Evolutionary conservation across 2,329 filamentous ascomycete genomes (phyloP), one percentile per base, ranked within the genome.

Genomic region (Aaosphaeria arxii): DNA sequence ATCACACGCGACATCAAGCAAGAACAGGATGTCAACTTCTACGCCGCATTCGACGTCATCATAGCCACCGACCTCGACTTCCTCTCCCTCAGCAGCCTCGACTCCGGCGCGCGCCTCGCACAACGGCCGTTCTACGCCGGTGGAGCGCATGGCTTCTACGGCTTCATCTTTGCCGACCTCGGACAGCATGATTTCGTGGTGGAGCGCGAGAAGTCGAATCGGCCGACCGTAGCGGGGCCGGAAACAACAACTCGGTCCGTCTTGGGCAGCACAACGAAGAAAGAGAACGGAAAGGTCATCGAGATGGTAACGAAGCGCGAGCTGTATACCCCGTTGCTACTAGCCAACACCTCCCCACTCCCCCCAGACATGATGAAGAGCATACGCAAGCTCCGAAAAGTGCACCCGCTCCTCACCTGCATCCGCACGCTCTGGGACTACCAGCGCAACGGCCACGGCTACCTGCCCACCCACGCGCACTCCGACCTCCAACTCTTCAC

Each of bases 251-350:
- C 92, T 5, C 83, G 92, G 46, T 84, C 82, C 57, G 80, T 97
- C 49, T 72, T 91, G 31, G 79, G 82, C 55, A 84, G 91, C 7
- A 83, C 84, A 43, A 86, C 83, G 11, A 89, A 82, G 63, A 77
- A 86, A 59, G 82, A 84, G 49, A 79, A 70, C 42, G 74, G 77
- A 42, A 92, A 90, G 71, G 58, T 53, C n/a, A 82, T 88, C 45
- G 94, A 99, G 69, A 80, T 90, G 56, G 91, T 99, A 50, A 94
- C 88, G 45, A 97, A 97, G 76, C 84, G 88, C 54, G 94, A 99
- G 67, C 77, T 87, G 1, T 99, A 96, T 76, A 90, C 88, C 4
- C 91, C 91, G 1, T 87, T 95, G 71, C 80, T 89, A 54, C 82
- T 95, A n/a, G 88, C 88, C 50, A 92, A 95, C 66, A 83, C 84